Evolutionary conservation across 306 rosid genomes (phyloP).

Genomic region (Ormosia semicastrata): DNA sequence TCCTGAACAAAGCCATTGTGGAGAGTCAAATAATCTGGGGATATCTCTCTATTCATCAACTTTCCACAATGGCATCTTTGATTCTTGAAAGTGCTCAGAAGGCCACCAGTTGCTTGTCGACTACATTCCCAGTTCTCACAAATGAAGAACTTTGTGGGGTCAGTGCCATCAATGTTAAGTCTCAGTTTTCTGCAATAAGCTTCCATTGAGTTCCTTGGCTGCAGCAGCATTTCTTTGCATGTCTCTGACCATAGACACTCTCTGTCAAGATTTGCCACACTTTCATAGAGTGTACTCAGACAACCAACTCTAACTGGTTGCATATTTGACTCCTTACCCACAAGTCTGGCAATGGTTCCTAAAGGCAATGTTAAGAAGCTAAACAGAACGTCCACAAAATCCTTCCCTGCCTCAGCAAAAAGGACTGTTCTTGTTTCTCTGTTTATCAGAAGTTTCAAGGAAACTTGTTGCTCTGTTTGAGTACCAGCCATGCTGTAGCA

Average conservation of each 20-base stretch:
- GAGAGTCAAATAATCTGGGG: rapidly evolving
- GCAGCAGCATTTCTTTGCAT: background rate
- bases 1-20: background rate
- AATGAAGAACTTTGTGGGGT: background rate
- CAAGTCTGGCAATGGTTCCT: slow-evolving; percentile 1
- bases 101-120: too few species aligned
- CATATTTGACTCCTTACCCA: background rate
- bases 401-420: slow-evolving; percentile 25
- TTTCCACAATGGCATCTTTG: background rate
- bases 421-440: background rate
- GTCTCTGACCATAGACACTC: background rate
- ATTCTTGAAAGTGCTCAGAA: background rate
- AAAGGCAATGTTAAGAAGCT: slow-evolving; percentile 25
- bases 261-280: background rate
- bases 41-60: background rate
- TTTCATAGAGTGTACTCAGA: slow-evolving; percentile 3
- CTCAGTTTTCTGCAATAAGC: background rate
- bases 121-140: background rate
- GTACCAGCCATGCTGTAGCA: too few species aligned
- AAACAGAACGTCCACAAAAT: slow-evolving; percentile 14
- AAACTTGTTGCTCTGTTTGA: background rate
- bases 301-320: background rate
- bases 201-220: slow-evolving; percentile 21
- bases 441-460: slow-evolving; percentile 11
- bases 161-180: slow-evolving; percentile 9